Conservation (phyloP, 306 rosid genomes). For the Senna tora region DNA sequence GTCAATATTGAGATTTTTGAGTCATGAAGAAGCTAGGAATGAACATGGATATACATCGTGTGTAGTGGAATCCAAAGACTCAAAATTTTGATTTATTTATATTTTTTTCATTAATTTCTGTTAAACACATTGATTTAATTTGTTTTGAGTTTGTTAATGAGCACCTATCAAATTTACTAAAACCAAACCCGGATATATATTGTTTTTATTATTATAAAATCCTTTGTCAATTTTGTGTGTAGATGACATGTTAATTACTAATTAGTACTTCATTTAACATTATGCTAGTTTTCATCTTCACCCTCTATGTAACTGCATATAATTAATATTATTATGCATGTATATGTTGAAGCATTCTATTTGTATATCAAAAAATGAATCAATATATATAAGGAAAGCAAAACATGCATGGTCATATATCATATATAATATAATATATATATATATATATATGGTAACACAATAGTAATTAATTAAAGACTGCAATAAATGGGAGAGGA, state of each 20-base stretch:
- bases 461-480: background rate
- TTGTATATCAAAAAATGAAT: no score
- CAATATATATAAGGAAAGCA: slow-evolving; percentile 4
- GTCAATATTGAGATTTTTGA: background rate
- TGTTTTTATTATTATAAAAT: no score
- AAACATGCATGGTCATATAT: slow-evolving; percentile 10
- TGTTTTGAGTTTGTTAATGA: background rate
- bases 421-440: no score
- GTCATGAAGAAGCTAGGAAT: background rate
- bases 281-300: no score
- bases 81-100: background rate
- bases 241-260: no score
- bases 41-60: background rate
- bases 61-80: background rate
- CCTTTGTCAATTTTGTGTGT: no score
- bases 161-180: background rate
- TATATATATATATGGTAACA: background rate
- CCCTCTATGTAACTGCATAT: no score
- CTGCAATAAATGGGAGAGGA: slow-evolving; percentile 34
- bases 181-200: background rate
- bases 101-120: no score
- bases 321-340: no score
- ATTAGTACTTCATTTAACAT: no score
- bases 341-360: no score
- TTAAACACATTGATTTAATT: background rate